Evolutionary conservation across 2,329 filamentous ascomycete genomes (phyloP).

Genomic region (Pseudogymnoascus sp.): DNA sequence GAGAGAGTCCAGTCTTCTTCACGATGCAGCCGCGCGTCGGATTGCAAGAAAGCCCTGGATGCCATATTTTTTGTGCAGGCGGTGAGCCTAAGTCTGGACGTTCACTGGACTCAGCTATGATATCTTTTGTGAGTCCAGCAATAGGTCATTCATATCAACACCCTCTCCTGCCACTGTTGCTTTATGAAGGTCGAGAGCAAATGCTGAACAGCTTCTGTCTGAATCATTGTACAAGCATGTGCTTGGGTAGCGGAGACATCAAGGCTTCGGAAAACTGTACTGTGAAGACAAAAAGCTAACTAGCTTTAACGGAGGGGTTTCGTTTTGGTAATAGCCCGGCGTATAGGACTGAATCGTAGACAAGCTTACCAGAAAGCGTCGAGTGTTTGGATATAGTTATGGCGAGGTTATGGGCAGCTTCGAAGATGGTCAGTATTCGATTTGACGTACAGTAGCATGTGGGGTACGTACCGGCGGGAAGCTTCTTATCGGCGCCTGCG

Average conservation of each 20-base stretch:
- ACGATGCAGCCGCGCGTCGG: conserved; percentile 3
- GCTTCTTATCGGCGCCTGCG: conserved; percentile 1
- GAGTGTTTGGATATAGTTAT: not conserved
- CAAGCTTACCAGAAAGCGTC: not conserved
- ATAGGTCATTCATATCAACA: not conserved
- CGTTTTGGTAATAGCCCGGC: not conserved
- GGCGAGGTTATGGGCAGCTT: not conserved
- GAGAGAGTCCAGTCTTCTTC: conserved; percentile 11
- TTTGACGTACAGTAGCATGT: conserved; percentile 7
- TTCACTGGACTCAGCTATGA: not conserved
- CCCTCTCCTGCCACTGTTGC: not conserved
- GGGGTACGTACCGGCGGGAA: conserved; percentile 4
- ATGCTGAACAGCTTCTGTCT: not conserved
- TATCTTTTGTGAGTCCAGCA: not conserved
- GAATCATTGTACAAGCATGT: conserved; percentile 9
- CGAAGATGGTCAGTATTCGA: not conserved
- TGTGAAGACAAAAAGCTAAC: not conserved
- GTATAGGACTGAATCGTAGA: not conserved
- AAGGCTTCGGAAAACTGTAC: not conserved
- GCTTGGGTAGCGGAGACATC: not conserved
- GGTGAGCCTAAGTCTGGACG: not conserved
- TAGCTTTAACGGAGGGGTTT: not conserved
- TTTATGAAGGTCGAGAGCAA: not conserved
- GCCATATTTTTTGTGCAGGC: not conserved
- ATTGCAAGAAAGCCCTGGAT: not conserved